phyloP scores from a whole-genome alignment of 2,329 filamentous ascomycete species.

The Pseudogymnoascus sp. region DNA sequence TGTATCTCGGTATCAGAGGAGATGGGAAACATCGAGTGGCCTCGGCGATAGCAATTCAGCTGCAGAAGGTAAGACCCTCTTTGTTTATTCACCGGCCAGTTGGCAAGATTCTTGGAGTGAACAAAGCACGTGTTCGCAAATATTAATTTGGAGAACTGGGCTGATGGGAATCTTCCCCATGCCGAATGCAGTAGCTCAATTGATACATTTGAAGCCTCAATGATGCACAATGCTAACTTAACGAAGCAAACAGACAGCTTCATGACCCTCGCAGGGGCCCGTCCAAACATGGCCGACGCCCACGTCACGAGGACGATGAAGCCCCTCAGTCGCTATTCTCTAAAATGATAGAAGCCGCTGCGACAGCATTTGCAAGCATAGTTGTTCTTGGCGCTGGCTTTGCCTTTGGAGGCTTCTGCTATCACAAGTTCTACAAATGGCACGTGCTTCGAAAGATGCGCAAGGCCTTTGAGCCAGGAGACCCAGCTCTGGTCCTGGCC shows the following conservation, averaged over 20 bases:
- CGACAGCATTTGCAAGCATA: conserved; percentile 70
- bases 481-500: conserved; percentile 78
- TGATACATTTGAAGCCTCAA: not conserved
- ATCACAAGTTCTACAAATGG: conserved; percentile 81
- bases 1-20: not conserved
- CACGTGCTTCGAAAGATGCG: conserved; percentile 89
- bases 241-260: not conserved
- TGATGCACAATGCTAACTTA: not conserved
- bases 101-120: not conserved
- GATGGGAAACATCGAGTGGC: conserved; percentile 7
- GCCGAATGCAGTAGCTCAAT: not conserved
- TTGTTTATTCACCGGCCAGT: not conserved
- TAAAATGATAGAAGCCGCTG: conserved; percentile 68
- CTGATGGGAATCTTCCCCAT: not conserved
- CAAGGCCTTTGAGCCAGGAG: conserved; percentile 83
- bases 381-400: conserved; percentile 61
- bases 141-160: not conserved
- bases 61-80: not conserved
- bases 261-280: conserved; percentile 4
- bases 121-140: not conserved
- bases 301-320: conserved; percentile 13
- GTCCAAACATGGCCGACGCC: conserved; percentile 6
- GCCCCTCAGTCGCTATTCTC: conserved; percentile 20
- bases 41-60: conserved; percentile 8
- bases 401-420: conserved; percentile 62